phyloP scores from a whole-genome alignment of 1,284 basidiomycete genomes.

The Sutorius eximius region DNA sequence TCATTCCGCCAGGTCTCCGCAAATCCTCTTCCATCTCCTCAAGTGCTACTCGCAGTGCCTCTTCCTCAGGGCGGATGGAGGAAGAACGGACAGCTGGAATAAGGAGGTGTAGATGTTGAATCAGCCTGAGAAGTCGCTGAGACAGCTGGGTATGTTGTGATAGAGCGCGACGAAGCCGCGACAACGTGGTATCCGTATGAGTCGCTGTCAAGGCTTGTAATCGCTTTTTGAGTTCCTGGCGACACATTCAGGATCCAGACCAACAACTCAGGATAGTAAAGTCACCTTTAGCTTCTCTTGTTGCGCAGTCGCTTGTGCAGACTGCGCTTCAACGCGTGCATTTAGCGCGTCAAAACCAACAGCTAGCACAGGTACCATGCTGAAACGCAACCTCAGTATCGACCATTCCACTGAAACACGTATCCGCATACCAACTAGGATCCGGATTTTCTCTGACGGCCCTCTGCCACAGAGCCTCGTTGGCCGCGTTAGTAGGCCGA shows the following conservation, averaged over 20 bases:
- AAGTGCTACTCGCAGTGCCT: constrained; percentile 63
- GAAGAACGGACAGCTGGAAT: constrained; percentile 78
- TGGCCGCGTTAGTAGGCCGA: constrained; percentile 70
- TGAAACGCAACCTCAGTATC: constrained; percentile 35
- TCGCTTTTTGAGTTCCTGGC: constrained; percentile 65
- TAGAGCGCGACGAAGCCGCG: constrained; percentile 68
- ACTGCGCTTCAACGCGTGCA: constrained; percentile 78
- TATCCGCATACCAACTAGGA: constrained; percentile 61
- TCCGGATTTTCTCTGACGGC: constrained; percentile 84
- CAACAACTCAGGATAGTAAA: neutral
- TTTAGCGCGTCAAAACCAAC: constrained; percentile 83
- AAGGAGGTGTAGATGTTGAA: constrained; percentile 76
- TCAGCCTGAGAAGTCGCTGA: constrained; percentile 72
- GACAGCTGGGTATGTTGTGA: constrained; percentile 70
- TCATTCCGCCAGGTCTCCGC: constrained; percentile 49
- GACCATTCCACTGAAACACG: neutral
- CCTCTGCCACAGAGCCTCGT: constrained; percentile 79
- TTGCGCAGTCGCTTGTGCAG: constrained; percentile 66
- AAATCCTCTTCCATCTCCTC: constrained; percentile 79
- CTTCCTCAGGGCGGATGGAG: constrained; percentile 81
- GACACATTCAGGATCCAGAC: constrained; percentile 2
- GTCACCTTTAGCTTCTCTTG: constrained; percentile 65
- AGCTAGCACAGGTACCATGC: constrained; percentile 82
- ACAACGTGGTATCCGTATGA: constrained; percentile 68
- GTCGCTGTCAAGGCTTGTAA: constrained; percentile 63